These are phyloP conservation scores for Globisporangium takayamanum DNA, from an alignment of 352 stramenopile genomes.

Conservation along the genomic window DNA sequence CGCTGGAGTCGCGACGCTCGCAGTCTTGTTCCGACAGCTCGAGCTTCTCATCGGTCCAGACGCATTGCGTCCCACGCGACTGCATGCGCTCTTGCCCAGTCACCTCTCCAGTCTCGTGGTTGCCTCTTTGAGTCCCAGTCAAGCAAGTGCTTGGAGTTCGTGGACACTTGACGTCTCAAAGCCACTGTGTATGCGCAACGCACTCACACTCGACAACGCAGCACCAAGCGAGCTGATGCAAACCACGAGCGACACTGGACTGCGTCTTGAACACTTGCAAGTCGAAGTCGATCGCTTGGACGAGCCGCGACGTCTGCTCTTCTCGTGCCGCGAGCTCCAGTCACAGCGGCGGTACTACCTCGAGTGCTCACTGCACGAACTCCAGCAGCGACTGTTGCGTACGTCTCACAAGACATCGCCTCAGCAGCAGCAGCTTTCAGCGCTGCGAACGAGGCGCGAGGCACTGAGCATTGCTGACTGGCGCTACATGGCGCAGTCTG, in stretches of 20 bases:
- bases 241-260: background rate
- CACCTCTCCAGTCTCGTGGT: background rate
- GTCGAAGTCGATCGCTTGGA: slow-evolving; percentile 37
- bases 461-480: slow-evolving; percentile 21
- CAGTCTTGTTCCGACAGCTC: slow-evolving; percentile 6
- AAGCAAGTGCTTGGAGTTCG: background rate
- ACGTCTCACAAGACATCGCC: background rate
- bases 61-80: background rate
- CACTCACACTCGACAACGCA: background rate
- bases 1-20: slow-evolving; percentile 1
- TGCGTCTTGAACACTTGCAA: slow-evolving; percentile 26
- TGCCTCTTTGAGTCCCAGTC: background rate
- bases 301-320: slow-evolving; percentile 35
- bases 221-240: background rate
- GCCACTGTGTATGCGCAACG: slow-evolving; percentile 8
- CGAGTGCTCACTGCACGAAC: slow-evolving; percentile 34
- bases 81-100: background rate
- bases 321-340: slow-evolving; percentile 46
- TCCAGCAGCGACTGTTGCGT: slow-evolving; percentile 16
- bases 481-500: slow-evolving; percentile 17
- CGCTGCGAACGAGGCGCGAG: too few relatives aligned
- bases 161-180: slow-evolving; percentile 8
- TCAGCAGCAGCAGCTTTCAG: background rate
- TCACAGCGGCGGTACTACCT: slow-evolving; percentile 36
- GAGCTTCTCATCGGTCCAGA: slow-evolving; percentile 9